These are phyloP conservation scores for Podila verticillata DNA, from an alignment of 192 early-diverging fungal species.

Conservation along the genomic window DNA sequence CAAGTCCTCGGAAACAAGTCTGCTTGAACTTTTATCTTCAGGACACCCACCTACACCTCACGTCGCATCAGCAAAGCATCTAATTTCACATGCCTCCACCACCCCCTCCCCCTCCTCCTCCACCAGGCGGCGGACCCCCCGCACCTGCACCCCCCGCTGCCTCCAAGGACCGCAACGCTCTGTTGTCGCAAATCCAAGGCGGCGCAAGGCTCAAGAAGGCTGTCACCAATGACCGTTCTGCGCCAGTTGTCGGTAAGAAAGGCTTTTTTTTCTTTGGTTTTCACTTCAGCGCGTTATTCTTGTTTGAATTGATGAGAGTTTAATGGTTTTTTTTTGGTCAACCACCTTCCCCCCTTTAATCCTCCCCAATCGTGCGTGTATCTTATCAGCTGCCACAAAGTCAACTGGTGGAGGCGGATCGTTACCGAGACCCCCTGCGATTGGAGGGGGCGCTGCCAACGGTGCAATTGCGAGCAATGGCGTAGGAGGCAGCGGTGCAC, in stretches of 20 bases:
- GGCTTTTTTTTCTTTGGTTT: not conserved
- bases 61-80: not conserved
- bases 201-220: conserved; percentile 75
- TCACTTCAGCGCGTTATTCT: not conserved
- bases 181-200: conserved; percentile 78
- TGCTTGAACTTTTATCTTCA: too few species aligned
- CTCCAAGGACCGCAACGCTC: conserved; percentile 58
- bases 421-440: conserved; percentile 34
- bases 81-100: conserved; percentile 40
- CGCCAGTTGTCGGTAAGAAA: conserved; percentile 57
- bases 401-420: conserved; percentile 24
- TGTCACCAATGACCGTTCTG: conserved; percentile 78
- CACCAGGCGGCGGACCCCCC: conserved; percentile 45
- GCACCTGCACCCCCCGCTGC: conserved; percentile 17
- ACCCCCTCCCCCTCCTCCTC: conserved; percentile 55
- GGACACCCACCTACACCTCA: not conserved
- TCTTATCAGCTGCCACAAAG: conserved; percentile 16
- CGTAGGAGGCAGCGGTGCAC: conserved; percentile 49
- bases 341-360: conserved; percentile 1
- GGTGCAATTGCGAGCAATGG: conserved; percentile 2
- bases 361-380: not conserved
- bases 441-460: conserved; percentile 29
- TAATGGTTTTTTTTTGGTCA: not conserved
- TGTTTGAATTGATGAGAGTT: not conserved
- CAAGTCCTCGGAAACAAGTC: too few species aligned